These are phyloP conservation scores for Skeletonema menzelii DNA, from an alignment of 108 stramenopile species.

Conservation along the genomic window DNA sequence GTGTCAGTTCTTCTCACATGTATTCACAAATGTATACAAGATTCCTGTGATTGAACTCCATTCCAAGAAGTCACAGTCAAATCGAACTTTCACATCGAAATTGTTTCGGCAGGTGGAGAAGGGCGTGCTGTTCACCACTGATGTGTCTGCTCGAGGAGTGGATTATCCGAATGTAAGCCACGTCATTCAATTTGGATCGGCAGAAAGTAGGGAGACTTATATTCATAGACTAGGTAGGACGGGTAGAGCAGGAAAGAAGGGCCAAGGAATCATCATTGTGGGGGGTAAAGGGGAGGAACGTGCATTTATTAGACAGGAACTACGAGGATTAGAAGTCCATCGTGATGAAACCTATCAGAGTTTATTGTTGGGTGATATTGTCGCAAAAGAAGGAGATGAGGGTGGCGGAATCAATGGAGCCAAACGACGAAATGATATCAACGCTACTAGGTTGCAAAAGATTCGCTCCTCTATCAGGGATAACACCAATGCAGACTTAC, in stretches of 20 bases:
- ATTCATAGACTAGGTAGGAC: slow-evolving; percentile 87
- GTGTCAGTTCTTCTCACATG: slow-evolving; percentile 63
- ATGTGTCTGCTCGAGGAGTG: slow-evolving; percentile 83
- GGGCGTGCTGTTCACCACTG: slow-evolving; percentile 72
- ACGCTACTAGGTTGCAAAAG: slow-evolving; percentile 34
- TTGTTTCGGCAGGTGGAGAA: slow-evolving; percentile 51
- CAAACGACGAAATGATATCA: slow-evolving; percentile 28
- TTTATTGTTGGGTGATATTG: slow-evolving; percentile 25
- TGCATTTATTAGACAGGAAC: slow-evolving; percentile 23
- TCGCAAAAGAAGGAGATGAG: slow-evolving; percentile 17
- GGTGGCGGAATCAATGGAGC: slow-evolving; percentile 29
- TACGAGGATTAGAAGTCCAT: slow-evolving; percentile 37
- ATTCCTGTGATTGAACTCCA: slow-evolving; percentile 78
- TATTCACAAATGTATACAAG: slow-evolving; percentile 61
- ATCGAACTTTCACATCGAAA: slow-evolving; percentile 58
- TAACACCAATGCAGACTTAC: slow-evolving; percentile 8
- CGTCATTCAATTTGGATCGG: slow-evolving; percentile 74
- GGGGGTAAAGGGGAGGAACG: slow-evolving; percentile 19
- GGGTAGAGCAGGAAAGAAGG: slow-evolving; percentile 69
- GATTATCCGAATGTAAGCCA: slow-evolving; percentile 82
- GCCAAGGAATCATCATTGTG: slow-evolving; percentile 46
- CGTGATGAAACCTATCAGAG: slow-evolving; percentile 33
- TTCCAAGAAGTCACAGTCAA: slow-evolving; percentile 69
- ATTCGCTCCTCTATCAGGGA: slow-evolving; percentile 23
- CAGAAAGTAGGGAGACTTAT: slow-evolving; percentile 77